These are phyloP conservation scores for Pseudofabraea citricarpa DNA, from an alignment of 2,329 filamentous ascomycete species.

Conservation along the genomic window DNA sequence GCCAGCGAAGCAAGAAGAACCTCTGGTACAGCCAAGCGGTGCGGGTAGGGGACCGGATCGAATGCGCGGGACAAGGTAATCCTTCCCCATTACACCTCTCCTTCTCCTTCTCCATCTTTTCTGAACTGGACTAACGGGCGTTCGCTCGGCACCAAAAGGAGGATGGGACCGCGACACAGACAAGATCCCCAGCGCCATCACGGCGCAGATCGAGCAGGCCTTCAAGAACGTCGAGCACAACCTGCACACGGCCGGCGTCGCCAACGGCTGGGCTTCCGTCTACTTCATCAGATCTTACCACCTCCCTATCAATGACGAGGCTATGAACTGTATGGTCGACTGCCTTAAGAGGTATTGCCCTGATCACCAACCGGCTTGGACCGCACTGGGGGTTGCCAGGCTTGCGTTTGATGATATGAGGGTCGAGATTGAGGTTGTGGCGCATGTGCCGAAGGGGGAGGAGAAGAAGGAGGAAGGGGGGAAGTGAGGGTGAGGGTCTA, in stretches of 20 bases:
- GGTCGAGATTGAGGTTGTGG: slow-evolving; percentile 53
- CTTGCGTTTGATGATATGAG: slow-evolving; percentile 46
- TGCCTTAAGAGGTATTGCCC: slow-evolving; percentile 47
- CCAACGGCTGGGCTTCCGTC: slow-evolving; percentile 51
- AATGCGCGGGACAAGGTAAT: slow-evolving; percentile 22
- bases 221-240: slow-evolving; percentile 51
- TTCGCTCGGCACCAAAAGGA: too few species aligned
- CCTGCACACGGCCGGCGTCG: slow-evolving; percentile 48
- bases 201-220: slow-evolving; percentile 43
- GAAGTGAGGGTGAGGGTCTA: too few species aligned
- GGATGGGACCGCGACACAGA: slow-evolving; percentile 26
- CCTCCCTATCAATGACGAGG: slow-evolving; percentile 34
- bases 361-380: slow-evolving; percentile 48
- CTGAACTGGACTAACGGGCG: too few species aligned
- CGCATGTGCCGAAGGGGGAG: slow-evolving; percentile 29
- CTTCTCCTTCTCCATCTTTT: too few species aligned
- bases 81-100: too few species aligned
- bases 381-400: slow-evolving; percentile 42
- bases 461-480: not conserved
- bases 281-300: slow-evolving; percentile 42
- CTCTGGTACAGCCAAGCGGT: slow-evolving; percentile 21
- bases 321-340: slow-evolving; percentile 35
- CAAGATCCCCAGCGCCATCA: slow-evolving; percentile 29
- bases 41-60: slow-evolving; percentile 16
- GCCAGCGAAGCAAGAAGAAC: slow-evolving; percentile 1